Percentiles rank a stretch among this genome's conserved stretches.
Conservation (phyloP, 176 grass and related monocot species). For the Musa troglodytarum region DNA sequence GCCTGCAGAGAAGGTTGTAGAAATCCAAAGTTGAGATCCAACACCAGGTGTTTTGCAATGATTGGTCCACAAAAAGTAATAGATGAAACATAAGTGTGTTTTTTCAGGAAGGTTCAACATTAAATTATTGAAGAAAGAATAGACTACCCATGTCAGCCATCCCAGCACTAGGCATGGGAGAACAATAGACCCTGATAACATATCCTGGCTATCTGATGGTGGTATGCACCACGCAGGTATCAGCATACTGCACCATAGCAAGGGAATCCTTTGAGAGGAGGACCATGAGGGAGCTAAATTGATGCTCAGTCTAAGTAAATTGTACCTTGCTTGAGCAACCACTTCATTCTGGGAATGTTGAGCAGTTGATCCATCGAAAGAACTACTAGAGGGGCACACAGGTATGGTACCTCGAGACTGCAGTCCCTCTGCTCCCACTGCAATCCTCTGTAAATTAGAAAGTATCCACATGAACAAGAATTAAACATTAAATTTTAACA, state of each 20-base stretch:
- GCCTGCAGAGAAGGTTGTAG: neutral
- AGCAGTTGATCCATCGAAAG: constrained; percentile 22
- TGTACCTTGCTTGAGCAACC: constrained; percentile 20
- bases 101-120: too few species aligned
- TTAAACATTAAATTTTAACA: too few species aligned
- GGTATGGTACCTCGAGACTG: neutral
- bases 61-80: neutral
- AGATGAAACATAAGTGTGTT: neutral
- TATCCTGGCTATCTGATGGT: neutral
- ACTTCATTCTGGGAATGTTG: constrained; percentile 13
- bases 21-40: neutral
- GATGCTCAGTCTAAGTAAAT: neutral
- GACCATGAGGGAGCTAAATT: constrained; percentile 1
- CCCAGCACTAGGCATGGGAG: too few species aligned
- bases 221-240: neutral
- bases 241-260: neutral
- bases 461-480: neutral
- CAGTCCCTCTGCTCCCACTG: neutral
- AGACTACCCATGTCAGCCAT: too few species aligned
- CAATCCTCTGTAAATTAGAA: constrained; percentile 13
- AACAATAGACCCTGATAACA: too few species aligned
- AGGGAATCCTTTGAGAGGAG: neutral
- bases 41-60: neutral
- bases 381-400: neutral
- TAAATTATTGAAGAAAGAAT: too few species aligned